phyloP scores from a whole-genome alignment of 2,329 filamentous ascomycete genomes.

The Sodiomyces alkalinus region DNA sequence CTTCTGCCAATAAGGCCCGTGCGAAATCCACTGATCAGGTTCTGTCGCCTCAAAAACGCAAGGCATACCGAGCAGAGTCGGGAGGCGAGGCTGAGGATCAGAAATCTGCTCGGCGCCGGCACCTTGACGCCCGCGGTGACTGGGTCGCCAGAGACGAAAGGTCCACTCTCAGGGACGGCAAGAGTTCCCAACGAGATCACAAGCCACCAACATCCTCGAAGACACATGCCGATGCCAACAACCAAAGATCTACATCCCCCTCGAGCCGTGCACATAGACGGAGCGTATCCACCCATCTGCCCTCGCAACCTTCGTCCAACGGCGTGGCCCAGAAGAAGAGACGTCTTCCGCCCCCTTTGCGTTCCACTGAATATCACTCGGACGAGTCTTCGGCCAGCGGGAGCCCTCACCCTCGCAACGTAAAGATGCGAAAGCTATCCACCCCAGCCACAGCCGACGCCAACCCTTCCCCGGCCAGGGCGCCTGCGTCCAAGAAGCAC shows the following conservation, averaged over 20 bases:
- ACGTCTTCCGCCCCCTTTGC: constrained; percentile 43
- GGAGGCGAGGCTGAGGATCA: constrained; percentile 41
- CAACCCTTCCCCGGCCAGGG: constrained; percentile 51
- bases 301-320: constrained; percentile 36
- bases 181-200: constrained; percentile 10
- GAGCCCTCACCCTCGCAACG: constrained; percentile 42
- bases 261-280: constrained; percentile 42
- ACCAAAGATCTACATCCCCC: constrained; percentile 41
- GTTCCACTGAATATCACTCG: constrained; percentile 49
- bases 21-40: constrained; percentile 30
- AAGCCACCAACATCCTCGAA: constrained; percentile 17
- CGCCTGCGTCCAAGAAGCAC: constrained; percentile 65
- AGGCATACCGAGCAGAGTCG: constrained; percentile 36
- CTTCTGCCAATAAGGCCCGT: constrained; percentile 30
- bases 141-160: constrained; percentile 2
- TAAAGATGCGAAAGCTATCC: constrained; percentile 39
- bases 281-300: constrained; percentile 48
- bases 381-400: constrained; percentile 50
- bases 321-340: constrained; percentile 45
- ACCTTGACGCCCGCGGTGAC: constrained; percentile 23
- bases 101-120: constrained; percentile 36
- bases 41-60: constrained; percentile 34
- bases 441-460: constrained; percentile 42
- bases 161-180: constrained; percentile 1
- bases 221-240: constrained; percentile 17